These are phyloP conservation scores for Kwoniella shivajii DNA, from an alignment of 1,284 basidiomycete genomes.

Conservation along the genomic window DNA sequence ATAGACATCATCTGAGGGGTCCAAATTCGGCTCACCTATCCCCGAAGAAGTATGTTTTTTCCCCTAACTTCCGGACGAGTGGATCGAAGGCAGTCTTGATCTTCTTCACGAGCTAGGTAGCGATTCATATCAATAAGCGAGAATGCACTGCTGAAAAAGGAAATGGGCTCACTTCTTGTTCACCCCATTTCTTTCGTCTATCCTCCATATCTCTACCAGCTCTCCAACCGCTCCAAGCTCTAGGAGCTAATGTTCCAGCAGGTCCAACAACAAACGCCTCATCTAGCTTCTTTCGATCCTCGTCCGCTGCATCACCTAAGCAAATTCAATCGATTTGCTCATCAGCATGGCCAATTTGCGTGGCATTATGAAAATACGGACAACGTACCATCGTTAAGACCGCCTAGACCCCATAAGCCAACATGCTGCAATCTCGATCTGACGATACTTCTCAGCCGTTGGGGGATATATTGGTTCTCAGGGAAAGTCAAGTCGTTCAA, in stretches of 20 bases:
- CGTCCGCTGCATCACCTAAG: constrained; percentile 34
- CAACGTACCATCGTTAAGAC: constrained; percentile 30
- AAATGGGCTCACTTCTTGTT: constrained; percentile 35
- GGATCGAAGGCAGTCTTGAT: constrained; percentile 35
- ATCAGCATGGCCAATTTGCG: no score
- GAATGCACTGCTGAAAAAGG: not conserved
- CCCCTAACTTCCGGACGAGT: constrained; percentile 34
- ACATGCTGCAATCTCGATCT: constrained; percentile 40
- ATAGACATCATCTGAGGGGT: not conserved
- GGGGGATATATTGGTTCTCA: constrained; percentile 45
- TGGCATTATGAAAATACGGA: no score
- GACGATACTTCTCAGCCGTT: constrained; percentile 40
- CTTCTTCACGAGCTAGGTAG: constrained; percentile 21
- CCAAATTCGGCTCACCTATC: constrained; percentile 23
- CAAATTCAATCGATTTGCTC: not conserved
- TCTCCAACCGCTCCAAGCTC: constrained; percentile 42
- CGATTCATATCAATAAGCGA: not conserved
- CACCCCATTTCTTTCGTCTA: constrained; percentile 38
- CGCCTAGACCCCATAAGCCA: constrained; percentile 49
- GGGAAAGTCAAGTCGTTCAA: constrained; percentile 36
- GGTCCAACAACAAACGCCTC: constrained; percentile 41
- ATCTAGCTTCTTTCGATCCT: constrained; percentile 34
- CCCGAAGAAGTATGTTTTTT: constrained; percentile 35
- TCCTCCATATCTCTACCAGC: constrained; percentile 38
- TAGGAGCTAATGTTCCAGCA: constrained; percentile 40